Evolutionary conservation across 805 yeast species (phyloP), one percentile per base, ranked within the genome.

Genomic region (Metschnikowia reukaufii): DNA sequence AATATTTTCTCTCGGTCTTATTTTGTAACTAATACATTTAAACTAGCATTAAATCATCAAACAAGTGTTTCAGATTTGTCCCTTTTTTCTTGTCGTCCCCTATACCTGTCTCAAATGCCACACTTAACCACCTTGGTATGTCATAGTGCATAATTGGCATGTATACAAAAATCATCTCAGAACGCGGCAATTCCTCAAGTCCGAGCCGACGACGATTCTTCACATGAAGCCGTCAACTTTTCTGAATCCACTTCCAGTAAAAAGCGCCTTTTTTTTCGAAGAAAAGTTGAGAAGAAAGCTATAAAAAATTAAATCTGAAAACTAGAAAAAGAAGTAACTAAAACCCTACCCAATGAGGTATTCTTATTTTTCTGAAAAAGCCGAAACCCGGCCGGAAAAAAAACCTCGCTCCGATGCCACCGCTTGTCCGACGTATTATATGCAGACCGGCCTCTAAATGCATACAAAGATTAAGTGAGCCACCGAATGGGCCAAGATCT

Each of bases 371-470:
- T n/a, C n/a, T n/a, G 29, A 9, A 25, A 25, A 25, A 3, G 29
- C 29, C 29, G 29, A 13, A 9, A 9, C 12, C 20, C 40, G 40
- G 40, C 21, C 12, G 40, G 23, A 17, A 19, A 29, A 20, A 37
- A 23, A 13, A 29, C 16, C 21, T 30, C 36, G 21, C 33, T 23
- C 23, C 38, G 39, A 39, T 19, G 39, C 25, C 23, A 34, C 48
- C 48, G 48, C 41, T 45, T 35, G 48, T 39, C 48, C 48, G 48
- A 27, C 10, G 9, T 6, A 18, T 25, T 39, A 13, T 45, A 30
- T 45, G 48, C 44, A 20, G 37, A 29, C 36, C 36, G 36, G 17
- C 48, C 36, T 12, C 48, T 45, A 45, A 39, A 40, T 45, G 48
- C 48, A 45, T 45, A 39, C 48, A 39, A 27, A 13, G 18, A 29